Percentiles rank a stretch among this genome's conserved stretches.
These are phyloP conservation scores for Gracilaria gracilis DNA, from an alignment of 23 red algal genomes.

Conservation along the genomic window DNA sequence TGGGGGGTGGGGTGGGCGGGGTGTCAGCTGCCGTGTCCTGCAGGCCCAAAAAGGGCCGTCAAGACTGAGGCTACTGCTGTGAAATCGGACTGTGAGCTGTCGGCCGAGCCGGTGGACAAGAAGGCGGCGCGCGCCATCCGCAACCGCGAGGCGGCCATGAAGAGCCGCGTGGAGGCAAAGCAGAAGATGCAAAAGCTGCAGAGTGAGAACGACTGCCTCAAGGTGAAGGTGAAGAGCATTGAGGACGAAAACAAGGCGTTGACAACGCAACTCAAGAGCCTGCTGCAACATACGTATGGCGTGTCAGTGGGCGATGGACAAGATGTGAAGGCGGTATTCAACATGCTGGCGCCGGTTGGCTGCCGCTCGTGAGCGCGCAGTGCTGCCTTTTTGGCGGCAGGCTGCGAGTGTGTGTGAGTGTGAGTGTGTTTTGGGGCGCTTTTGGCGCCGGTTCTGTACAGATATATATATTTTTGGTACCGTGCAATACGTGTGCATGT, in stretches of 20 bases:
- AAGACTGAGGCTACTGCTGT: not conserved
- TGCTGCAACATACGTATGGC: constrained; percentile 56
- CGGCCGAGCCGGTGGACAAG: constrained; percentile 64
- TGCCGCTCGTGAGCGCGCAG: constrained; percentile 14
- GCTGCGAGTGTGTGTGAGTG: not conserved
- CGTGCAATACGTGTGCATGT: not conserved
- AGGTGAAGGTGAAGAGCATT: constrained; percentile 44
- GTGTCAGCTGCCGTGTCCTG: too few relatives aligned
- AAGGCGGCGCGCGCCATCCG: constrained; percentile 72
- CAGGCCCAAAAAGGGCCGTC: too few relatives aligned
- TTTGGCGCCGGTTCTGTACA: not conserved
- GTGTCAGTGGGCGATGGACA: constrained; percentile 49
- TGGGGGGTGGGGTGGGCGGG: too few relatives aligned
- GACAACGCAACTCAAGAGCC: constrained; percentile 29
- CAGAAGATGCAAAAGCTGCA: constrained; percentile 63
- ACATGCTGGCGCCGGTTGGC: constrained; percentile 33
- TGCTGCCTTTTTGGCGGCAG: too few relatives aligned
- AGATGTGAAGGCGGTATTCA: constrained; percentile 48
- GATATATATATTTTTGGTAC: too few relatives aligned
- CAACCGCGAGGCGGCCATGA: constrained; percentile 77
- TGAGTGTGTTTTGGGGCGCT: too few relatives aligned
- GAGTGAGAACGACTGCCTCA: constrained; percentile 56
- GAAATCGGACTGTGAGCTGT: not conserved
- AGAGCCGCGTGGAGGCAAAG: constrained; percentile 79
- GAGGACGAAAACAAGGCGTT: constrained; percentile 58